Percentiles rank a stretch among this genome's conserved stretches.
Evolutionary conservation across 2,329 filamentous ascomycete genomes (phyloP).

Genomic region (Aspergillus transmontanensis): DNA sequence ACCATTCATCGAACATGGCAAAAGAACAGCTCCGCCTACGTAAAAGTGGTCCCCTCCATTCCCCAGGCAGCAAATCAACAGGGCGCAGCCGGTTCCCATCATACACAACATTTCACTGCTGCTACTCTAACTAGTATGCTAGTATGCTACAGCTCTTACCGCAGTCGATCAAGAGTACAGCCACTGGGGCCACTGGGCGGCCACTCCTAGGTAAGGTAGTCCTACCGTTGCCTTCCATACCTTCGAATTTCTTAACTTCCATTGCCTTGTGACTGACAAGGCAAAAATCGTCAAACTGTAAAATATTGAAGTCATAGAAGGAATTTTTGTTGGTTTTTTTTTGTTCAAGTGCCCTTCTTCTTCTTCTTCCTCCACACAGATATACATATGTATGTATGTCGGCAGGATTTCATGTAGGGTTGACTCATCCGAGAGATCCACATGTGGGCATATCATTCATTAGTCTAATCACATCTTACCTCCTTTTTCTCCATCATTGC

Average conservation of each 20-base stretch:
- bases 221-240: neutral
- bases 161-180: slow-evolving; percentile 10
- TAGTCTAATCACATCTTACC: neutral
- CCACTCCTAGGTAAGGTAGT: neutral
- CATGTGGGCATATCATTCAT: neutral
- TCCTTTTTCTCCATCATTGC: neutral
- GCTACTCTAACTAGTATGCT: neutral
- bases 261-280: neutral
- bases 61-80: slow-evolving; percentile 14
- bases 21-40: slow-evolving; percentile 2
- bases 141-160: neutral
- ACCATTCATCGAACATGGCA: neutral
- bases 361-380: neutral
- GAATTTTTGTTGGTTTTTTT: too few species aligned
- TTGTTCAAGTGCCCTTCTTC: neutral
- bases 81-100: too few species aligned
- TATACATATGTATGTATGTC: neutral
- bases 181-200: slow-evolving; percentile 9
- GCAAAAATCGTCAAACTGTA: neutral
- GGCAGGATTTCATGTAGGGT: neutral
- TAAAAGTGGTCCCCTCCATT: neutral
- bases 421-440: neutral
- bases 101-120: too few species aligned
- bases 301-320: too few species aligned
- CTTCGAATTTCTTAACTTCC: neutral